These are phyloP conservation scores for Craspedostauros australis DNA, from an alignment of 108 stramenopile genomes.

Conservation along the genomic window DNA sequence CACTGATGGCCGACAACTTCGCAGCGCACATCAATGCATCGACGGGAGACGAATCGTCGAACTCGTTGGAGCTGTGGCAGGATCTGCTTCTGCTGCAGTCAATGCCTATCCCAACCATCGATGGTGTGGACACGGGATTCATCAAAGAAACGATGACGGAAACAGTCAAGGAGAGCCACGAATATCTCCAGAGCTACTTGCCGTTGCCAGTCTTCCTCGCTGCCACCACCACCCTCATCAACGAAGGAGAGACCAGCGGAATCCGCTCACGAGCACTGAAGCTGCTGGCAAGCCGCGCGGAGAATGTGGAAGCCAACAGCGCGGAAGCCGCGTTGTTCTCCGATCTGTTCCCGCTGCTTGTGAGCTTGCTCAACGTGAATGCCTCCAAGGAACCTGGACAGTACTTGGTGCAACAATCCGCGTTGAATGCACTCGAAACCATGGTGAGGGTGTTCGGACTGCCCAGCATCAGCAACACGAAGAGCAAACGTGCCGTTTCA, in stretches of 20 bases:
- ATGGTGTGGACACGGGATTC: constrained; percentile 9
- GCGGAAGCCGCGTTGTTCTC: constrained; percentile 67
- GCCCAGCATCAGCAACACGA: no score
- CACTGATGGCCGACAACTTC: no score
- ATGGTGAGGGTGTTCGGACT: no score
- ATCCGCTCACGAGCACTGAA: constrained; percentile 54
- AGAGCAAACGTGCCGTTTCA: no score
- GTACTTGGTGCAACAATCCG: constrained; percentile 46
- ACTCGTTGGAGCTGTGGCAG: constrained; percentile 74
- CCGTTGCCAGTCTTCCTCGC: constrained; percentile 77
- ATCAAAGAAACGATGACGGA: constrained; percentile 22
- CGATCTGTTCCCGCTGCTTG: constrained; percentile 65
- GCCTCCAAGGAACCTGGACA: background rate
- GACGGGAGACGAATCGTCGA: no score
- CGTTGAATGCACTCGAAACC: constrained; percentile 64
- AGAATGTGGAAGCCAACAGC: constrained; percentile 33
- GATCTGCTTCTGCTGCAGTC: constrained; percentile 58
- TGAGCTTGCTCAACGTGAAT: constrained; percentile 22
- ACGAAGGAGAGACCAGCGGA: constrained; percentile 47
- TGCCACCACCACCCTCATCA: constrained; percentile 56
- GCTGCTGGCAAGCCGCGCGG: constrained; percentile 57
- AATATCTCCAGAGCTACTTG: constrained; percentile 46
- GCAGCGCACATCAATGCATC: no score
- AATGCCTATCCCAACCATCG: constrained; percentile 22
- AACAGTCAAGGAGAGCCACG: constrained; percentile 41